Evolutionary conservation across 192 early-diverging fungal species (phyloP).

Genomic region (Podila horticola): DNA sequence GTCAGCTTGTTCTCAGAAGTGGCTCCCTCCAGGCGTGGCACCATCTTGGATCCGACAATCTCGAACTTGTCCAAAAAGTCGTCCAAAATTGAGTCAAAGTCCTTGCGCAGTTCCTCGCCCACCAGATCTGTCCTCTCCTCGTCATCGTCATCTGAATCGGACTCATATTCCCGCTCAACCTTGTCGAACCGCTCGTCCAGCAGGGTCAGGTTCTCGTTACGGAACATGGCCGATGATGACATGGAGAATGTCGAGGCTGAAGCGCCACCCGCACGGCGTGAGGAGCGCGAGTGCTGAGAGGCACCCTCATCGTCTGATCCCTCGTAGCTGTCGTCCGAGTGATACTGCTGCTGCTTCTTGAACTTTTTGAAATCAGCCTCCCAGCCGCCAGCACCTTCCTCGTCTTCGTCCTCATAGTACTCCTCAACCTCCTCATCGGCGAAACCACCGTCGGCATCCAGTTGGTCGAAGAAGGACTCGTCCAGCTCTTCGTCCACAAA

Average conservation of each 20-base stretch:
- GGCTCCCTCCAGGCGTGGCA: constrained; percentile 72
- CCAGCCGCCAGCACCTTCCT: constrained; percentile 60
- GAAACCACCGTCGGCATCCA: constrained; percentile 72
- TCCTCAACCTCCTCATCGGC: constrained; percentile 69
- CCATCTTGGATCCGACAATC: constrained; percentile 76
- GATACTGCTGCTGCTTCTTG: constrained; percentile 50
- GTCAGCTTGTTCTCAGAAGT: constrained; percentile 67
- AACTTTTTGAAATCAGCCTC: constrained; percentile 69
- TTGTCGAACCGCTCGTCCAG: constrained; percentile 96
- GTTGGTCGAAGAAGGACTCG: constrained; percentile 84
- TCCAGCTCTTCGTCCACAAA: constrained; percentile 84
- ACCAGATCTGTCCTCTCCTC: constrained; percentile 61
- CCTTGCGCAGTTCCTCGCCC: constrained; percentile 67
- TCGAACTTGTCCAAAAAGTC: constrained; percentile 84
- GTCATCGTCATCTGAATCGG: constrained; percentile 65
- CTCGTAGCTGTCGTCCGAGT: constrained; percentile 53
- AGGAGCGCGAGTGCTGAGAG: constrained; percentile 23
- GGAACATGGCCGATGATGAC: constrained; percentile 93
- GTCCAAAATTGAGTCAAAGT: constrained; percentile 79
- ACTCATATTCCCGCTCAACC: constrained; percentile 71
- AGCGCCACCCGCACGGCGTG: constrained; percentile 43
- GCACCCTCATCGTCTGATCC: constrained; percentile 63
- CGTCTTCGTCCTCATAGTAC: constrained; percentile 57
- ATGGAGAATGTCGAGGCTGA: constrained; percentile 79
- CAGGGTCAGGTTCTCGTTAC: constrained; percentile 89